Percentiles rank a stretch among this genome's conserved stretches.
Conservation (phyloP, 208 protist genomes). For the Trypanosoma grayi region DNA sequence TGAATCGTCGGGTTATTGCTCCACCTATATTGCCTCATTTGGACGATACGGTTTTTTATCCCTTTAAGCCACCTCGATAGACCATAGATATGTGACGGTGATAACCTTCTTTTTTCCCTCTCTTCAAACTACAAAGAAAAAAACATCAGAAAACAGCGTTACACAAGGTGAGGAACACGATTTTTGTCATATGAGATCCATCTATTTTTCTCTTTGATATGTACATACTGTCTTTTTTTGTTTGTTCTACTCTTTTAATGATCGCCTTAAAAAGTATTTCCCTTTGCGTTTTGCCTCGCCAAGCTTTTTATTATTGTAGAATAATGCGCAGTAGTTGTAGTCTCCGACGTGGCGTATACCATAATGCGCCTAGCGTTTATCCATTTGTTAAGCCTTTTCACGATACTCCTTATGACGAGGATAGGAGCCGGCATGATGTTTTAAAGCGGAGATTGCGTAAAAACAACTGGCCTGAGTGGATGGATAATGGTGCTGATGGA, state of each 20-base stretch:
- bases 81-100: background rate
- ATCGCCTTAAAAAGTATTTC: background rate
- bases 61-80: constrained; percentile 34
- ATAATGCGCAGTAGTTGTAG: constrained; percentile 22
- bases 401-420: constrained; percentile 86
- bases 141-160: background rate
- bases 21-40: constrained; percentile 63
- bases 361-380: constrained; percentile 83
- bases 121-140: background rate
- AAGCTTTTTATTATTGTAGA: constrained; percentile 2
- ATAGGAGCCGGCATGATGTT: constrained; percentile 54
- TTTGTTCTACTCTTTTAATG: background rate
- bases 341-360: constrained; percentile 58
- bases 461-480: constrained; percentile 80
- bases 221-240: background rate
- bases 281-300: background rate
- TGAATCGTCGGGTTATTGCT: constrained; percentile 43
- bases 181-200: background rate
- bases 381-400: constrained; percentile 86
- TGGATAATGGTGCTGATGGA: constrained; percentile 85
- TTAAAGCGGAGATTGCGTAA: constrained; percentile 31
- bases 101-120: background rate
- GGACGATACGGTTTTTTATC: constrained; percentile 75
- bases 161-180: background rate
- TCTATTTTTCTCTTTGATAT: background rate